These are phyloP conservation scores for Rhizophlyctis rosea DNA, from an alignment of 192 early-diverging fungal genomes.

Conservation along the genomic window DNA sequence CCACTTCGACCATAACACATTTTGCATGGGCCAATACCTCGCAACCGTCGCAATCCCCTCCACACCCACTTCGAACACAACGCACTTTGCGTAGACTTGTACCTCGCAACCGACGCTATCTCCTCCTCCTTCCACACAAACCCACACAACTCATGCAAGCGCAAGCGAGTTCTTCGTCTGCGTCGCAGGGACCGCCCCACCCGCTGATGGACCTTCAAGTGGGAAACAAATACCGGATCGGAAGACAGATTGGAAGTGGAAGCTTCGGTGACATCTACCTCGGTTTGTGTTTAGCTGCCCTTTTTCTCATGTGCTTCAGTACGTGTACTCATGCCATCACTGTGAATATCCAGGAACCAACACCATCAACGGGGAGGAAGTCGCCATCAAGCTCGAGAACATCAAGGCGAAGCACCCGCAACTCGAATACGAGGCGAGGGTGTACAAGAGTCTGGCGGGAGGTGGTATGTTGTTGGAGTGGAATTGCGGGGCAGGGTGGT, in stretches of 20 bases:
- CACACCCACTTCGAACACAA: too few relatives aligned
- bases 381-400: constrained; percentile 94
- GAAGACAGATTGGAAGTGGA: constrained; percentile 90
- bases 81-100: too few relatives aligned
- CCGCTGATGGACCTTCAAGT: constrained; percentile 33
- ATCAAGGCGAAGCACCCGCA: constrained; percentile 91
- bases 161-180: too few relatives aligned
- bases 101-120: too few relatives aligned
- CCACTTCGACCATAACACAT: too few relatives aligned
- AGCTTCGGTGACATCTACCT: constrained; percentile 96
- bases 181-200: neutral
- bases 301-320: neutral
- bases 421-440: constrained; percentile 90
- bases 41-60: too few relatives aligned
- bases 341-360: neutral
- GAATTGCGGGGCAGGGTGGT: neutral
- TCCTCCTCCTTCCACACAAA: too few relatives aligned
- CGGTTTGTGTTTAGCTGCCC: constrained; percentile 43
- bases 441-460: constrained; percentile 88
- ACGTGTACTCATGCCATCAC: neutral
- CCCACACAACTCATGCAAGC: too few relatives aligned
- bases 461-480: constrained; percentile 52
- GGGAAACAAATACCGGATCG: constrained; percentile 87
- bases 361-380: constrained; percentile 78
- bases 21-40: too few relatives aligned